phyloP scores from a whole-genome alignment of 2,329 filamentous ascomycete species.

The Curvularia verruculosa region DNA sequence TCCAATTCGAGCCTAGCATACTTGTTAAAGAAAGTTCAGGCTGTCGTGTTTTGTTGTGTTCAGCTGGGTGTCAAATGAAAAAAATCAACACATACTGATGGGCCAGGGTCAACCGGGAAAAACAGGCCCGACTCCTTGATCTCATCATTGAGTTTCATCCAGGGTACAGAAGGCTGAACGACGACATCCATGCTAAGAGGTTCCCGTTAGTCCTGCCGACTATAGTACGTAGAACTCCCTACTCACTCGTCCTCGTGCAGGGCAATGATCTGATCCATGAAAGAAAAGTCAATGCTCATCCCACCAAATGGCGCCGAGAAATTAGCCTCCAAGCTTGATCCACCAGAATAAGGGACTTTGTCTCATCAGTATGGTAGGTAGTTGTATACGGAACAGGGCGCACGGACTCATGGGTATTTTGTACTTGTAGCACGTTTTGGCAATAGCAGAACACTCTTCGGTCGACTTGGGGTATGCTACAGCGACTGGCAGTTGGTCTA shows the following conservation, averaged over 20 bases:
- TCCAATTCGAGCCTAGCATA: conserved; percentile 69
- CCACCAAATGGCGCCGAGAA: conserved; percentile 87
- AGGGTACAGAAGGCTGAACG: conserved; percentile 89
- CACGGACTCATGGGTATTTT: conserved; percentile 71
- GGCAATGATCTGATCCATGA: conserved; percentile 82
- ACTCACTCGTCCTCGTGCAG: conserved; percentile 76
- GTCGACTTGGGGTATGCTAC: conserved; percentile 69
- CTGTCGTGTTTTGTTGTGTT: conserved; percentile 15
- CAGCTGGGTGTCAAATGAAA: not conserved
- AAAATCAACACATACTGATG: conserved; percentile 48
- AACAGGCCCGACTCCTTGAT: conserved; percentile 79
- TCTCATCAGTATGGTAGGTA: not conserved
- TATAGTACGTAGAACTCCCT: not conserved
- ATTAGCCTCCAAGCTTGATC: conserved; percentile 85
- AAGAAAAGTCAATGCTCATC: conserved; percentile 85
- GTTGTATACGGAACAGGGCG: not conserved
- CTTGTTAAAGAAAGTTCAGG: conserved; percentile 27
- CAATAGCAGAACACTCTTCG: conserved; percentile 68
- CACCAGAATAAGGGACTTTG: conserved; percentile 79
- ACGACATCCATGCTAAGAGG: conserved; percentile 77
- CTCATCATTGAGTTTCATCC: conserved; percentile 84
- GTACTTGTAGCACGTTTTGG: conserved; percentile 76
- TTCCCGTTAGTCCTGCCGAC: conserved; percentile 26
- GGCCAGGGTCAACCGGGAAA: conserved; percentile 88
- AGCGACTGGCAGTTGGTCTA: conserved; percentile 66